Conservation (phyloP, 2,329 filamentous ascomycete genomes). For the Monilinia fructicola region DNA sequence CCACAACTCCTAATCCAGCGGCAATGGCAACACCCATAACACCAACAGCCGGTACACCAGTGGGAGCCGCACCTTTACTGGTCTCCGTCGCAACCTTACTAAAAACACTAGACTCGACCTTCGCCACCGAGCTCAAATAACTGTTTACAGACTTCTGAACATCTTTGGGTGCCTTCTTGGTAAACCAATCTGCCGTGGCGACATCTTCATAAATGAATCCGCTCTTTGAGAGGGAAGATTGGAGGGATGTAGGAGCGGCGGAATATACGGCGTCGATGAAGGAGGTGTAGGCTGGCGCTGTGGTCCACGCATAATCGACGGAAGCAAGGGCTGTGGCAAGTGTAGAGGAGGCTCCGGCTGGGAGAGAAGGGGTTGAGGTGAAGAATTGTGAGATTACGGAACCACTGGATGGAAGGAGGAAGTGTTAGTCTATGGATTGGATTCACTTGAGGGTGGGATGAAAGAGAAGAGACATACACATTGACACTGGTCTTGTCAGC, state of each 20-base stretch:
- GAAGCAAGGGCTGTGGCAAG: slow-evolving; percentile 26
- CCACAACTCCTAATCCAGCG: slow-evolving; percentile 13
- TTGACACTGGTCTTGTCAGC: slow-evolving; percentile 23
- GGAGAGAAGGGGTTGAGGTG: slow-evolving; percentile 28
- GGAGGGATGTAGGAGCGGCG: slow-evolving; percentile 27
- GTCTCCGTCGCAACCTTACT: slow-evolving; percentile 30
- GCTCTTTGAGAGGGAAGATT: slow-evolving; percentile 24
- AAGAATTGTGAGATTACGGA: slow-evolving; percentile 32
- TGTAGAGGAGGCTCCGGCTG: slow-evolving; percentile 30
- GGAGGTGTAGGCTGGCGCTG: neutral
- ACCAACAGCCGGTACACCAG: slow-evolving; percentile 18
- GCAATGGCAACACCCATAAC: slow-evolving; percentile 26
- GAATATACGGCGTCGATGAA: slow-evolving; percentile 26
- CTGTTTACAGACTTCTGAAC: slow-evolving; percentile 28
- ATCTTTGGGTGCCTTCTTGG: slow-evolving; percentile 28
- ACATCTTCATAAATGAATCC: slow-evolving; percentile 27
- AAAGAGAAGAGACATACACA: slow-evolving; percentile 28
- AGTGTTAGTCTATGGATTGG: neutral
- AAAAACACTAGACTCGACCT: slow-evolving; percentile 21
- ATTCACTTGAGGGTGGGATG: neutral
- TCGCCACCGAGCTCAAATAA: slow-evolving; percentile 25
- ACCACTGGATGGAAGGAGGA: slow-evolving; percentile 19
- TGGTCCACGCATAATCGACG: neutral
- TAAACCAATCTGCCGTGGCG: slow-evolving; percentile 31
- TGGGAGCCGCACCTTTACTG: slow-evolving; percentile 24